A percentile compares a stretch with the other conserved stretches of the same genome.
Evolutionary conservation across 192 early-diverging fungal species (phyloP).

Genomic region (Haplosporangium gracile): DNA sequence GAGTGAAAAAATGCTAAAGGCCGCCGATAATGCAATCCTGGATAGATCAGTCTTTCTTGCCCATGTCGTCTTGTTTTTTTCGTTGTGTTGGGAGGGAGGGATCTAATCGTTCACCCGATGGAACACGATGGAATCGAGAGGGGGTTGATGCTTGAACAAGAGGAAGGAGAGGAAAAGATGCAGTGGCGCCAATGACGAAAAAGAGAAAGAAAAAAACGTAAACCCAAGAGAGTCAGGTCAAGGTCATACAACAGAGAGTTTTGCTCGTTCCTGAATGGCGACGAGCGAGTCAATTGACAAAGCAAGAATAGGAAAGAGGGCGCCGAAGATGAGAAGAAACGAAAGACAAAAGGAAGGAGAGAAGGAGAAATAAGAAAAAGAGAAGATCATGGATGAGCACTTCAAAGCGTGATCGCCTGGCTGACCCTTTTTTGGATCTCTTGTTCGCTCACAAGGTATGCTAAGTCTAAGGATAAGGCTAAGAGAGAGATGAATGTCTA

Average conservation of each 20-base stretch:
- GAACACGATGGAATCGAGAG: not conserved
- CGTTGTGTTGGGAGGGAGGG: not conserved
- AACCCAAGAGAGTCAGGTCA: too few relatives aligned
- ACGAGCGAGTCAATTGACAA: not conserved
- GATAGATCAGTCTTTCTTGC: not conserved
- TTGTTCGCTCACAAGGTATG: not conserved
- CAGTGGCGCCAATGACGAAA: too few relatives aligned
- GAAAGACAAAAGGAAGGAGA: not conserved
- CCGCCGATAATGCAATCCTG: constrained; percentile 3
- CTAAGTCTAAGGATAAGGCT: too few relatives aligned
- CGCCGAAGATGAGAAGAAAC: not conserved
- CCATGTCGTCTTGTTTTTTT: not conserved
- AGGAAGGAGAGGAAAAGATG: too few relatives aligned
- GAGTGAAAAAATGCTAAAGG: not conserved
- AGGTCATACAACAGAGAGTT: not conserved
- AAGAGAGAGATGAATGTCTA: too few relatives aligned
- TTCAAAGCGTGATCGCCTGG: not conserved
- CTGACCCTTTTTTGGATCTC: not conserved
- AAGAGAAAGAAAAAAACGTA: too few relatives aligned
- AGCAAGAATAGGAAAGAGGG: not conserved
- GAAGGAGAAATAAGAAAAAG: not conserved
- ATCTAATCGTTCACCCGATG: not conserved
- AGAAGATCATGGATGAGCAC: not conserved
- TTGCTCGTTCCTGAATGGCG: not conserved
- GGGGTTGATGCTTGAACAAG: not conserved